Base-by-base conservation (phyloP, 345 rosid genomes). In the Orychophragmus violaceus region DNA sequence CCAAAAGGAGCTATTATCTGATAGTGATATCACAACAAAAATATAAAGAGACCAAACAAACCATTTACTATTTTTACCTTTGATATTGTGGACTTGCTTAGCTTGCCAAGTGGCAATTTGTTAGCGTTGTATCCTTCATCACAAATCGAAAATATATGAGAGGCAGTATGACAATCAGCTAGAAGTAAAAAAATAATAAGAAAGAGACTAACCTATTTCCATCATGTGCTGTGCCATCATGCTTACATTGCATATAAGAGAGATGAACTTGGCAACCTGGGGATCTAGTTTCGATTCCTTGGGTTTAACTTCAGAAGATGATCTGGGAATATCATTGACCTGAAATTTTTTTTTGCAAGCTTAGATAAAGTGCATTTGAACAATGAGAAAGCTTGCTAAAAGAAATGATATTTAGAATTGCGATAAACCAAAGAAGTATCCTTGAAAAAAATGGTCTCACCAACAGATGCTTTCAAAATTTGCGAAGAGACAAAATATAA, bases 211-310 rank as follows among this genome's bases (percentile, higher is more conserved):
- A 92, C 98, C 95, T 82, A 92, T 82, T 75, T 92, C 95, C 95
- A 89, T 82, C 95, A 92, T 92, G 64, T 86, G 96, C 49, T 84
- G 89, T 78, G 80, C 81, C 96, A 89, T 92, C 95, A 86, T 92
- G 81, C 87, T 84, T 58, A 86, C 75, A 76, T 86, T 89, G 82
- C 95, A 89, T 68, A 92, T 79, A 72, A 92, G 84, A 72, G 96
- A 87, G 70, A 89, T 73, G 63, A 92, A 89, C 68, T 84, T 82
- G 35, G 95, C 96, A 79, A 89, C 70, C 58, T 55, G 60, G 54
- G 81, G 81, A 62, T 87, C 89, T 27, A 89, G 89, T 73, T 84
- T 81, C 68, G 93, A 82, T 61, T 82, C 82, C 67, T 70, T 78
- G 64, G 82, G 81, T 74, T 87, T 90, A 74, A 71, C 73, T 71